A percentile compares a stretch with the other conserved stretches of the same genome.
These are phyloP conservation scores for Serendipita indica DNA, from an alignment of 768 basidiomycete genomes.

Conservation along the genomic window DNA sequence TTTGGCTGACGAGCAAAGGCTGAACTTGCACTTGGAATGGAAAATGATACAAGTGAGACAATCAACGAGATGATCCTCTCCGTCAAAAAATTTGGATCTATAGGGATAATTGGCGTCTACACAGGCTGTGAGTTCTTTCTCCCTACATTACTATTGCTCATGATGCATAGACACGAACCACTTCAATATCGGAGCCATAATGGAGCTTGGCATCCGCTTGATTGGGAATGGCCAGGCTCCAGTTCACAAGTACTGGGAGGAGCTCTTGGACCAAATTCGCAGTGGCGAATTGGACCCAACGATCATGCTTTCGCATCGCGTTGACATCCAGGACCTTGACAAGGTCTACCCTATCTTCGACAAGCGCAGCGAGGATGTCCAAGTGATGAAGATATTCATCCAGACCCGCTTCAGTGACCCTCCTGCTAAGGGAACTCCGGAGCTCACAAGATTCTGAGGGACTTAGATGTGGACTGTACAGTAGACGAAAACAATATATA, in stretches of 20 bases:
- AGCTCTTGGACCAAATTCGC: slow-evolving; percentile 17
- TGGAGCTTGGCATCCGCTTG: slow-evolving; percentile 61
- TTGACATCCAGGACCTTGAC: background rate
- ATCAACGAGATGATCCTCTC: slow-evolving; percentile 36
- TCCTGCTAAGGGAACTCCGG: background rate
- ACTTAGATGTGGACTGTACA: too few relatives aligned
- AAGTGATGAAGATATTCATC: slow-evolving; percentile 3
- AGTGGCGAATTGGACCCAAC: background rate
- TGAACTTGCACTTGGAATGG: slow-evolving; percentile 55
- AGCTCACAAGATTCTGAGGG: background rate
- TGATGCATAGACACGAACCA: slow-evolving; percentile 35
- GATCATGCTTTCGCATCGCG: slow-evolving; percentile 4
- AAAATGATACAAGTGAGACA: slow-evolving; percentile 60
- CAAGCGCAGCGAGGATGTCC: background rate
- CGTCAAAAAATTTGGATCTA: slow-evolving; percentile 40
- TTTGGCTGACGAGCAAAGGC: too few relatives aligned
- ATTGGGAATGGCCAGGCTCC: slow-evolving; percentile 42
- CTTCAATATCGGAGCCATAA: slow-evolving; percentile 55
- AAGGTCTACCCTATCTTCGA: slow-evolving; percentile 1
- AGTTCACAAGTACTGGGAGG: slow-evolving; percentile 59
- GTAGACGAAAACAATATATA: too few relatives aligned
- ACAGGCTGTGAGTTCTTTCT: slow-evolving; percentile 7
- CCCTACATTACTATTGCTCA: background rate
- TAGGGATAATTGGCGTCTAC: slow-evolving; percentile 57
- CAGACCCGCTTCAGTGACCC: slow-evolving; percentile 1